These are phyloP conservation scores for Leccinum insigne DNA, from an alignment of 1,284 basidiomycete genomes.

Conservation along the genomic window DNA sequence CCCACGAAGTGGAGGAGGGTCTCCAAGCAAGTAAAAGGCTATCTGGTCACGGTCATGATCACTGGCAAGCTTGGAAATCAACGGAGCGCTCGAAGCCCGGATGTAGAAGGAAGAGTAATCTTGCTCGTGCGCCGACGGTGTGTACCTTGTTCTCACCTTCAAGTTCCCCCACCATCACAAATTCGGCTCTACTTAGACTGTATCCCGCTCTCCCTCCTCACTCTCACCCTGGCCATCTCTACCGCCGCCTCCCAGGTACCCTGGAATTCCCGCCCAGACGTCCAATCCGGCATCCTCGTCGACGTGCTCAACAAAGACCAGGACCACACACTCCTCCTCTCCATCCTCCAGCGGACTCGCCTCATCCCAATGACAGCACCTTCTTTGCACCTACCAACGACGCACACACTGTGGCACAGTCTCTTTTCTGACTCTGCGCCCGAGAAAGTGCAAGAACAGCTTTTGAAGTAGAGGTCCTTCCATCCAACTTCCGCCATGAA, in stretches of 20 bases:
- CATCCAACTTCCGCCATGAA: neutral
- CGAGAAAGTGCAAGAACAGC: conserved; percentile 76
- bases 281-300: conserved; percentile 55
- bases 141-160: neutral
- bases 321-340: conserved; percentile 80
- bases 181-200: conserved; percentile 36
- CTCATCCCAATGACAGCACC: conserved; percentile 86
- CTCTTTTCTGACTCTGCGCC: conserved; percentile 44
- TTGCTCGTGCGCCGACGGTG: no score
- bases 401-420: conserved; percentile 65
- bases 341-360: conserved; percentile 82
- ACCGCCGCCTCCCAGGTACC: conserved; percentile 33
- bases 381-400: conserved; percentile 96
- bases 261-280: conserved; percentile 26
- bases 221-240: conserved; percentile 32
- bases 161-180: neutral
- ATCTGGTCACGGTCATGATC: no score
- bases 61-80: no score
- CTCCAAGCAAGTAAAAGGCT: no score
- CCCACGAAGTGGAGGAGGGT: no score
- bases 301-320: conserved; percentile 76
- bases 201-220: conserved; percentile 40
- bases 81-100: no score
- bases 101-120: no score
- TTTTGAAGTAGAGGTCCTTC: conserved; percentile 43